Base-by-base conservation (phyloP, 163 green algal species). In the Scenedesmus sp. region DNA sequence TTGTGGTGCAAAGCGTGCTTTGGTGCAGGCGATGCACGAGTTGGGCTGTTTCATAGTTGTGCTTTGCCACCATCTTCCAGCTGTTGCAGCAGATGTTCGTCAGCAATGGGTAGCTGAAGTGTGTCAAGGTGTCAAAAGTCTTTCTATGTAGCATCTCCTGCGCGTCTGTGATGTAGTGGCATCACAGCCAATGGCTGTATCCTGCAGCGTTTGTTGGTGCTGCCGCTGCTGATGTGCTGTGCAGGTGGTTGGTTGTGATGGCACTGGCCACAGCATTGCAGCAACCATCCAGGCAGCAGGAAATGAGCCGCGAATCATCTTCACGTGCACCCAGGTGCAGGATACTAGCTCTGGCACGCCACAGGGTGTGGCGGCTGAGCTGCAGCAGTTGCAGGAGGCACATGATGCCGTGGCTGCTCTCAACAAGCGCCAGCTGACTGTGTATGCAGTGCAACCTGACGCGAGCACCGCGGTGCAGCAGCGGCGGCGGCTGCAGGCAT, bases 371-470 rank as follows among this genome's bases (percentile, higher is more conserved):
- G 88, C 81, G 33, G 88, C 44, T 30, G 88, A 92, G 88, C 49
- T 92, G 81, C 46, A 73, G 81, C 88, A 92, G 88, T 30, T 92
- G n/a, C 30, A 76, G 65, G 61, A 61, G 15, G 88, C 80, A 18
- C 80, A 88, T 24, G n/a, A 26, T 24, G 42, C 80, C 3, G 80
- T 82, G 30, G 88, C 81, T 4, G 81, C 81, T 5, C 26, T 85
- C 20, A 56, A 56, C 46, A 84, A 88, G 61, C 81, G 82, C 30
- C 81, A 85, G 81, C n/a, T 89, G 24, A 89, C 44, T 13, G 24
- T 92, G 18, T 92, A 89, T 83, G 88, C 81, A 51, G 70, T 83
- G 51, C 33, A 40, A 6, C 88, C 88, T 33, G 37, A 89, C 13
- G 35, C 53, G 7, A 20, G 22, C 20, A 20, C 3, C 0, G 13